phyloP scores from a whole-genome alignment of 1,284 basidiomycete species.

The Ustilago loliicola region DNA sequence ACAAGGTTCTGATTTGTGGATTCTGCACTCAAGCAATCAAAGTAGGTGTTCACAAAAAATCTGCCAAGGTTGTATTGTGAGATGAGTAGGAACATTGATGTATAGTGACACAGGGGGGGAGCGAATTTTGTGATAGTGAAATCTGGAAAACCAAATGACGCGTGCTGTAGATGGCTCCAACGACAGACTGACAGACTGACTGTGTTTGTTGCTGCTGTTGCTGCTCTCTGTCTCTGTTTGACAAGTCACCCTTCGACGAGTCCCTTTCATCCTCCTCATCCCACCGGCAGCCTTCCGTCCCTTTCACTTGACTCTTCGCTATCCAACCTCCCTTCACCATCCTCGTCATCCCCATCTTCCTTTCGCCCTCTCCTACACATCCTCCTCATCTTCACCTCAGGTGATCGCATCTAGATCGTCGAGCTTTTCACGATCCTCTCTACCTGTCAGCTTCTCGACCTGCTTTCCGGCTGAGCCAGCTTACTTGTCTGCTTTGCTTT shows the following conservation, averaged over 20 bases:
- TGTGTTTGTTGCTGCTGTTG: neutral
- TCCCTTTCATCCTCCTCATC: constrained; percentile 8
- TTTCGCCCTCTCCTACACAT: constrained; percentile 7
- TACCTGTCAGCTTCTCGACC: constrained; percentile 1
- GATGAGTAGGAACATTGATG: too few relatives aligned
- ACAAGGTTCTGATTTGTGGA: too few relatives aligned
- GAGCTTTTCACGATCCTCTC: constrained; percentile 1
- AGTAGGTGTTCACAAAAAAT: too few relatives aligned
- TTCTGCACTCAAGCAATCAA: too few relatives aligned
- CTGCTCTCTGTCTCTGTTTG: constrained; percentile 7
- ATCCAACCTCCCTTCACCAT: constrained; percentile 12
- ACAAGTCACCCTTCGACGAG: constrained; percentile 5
- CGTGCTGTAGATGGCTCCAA: too few relatives aligned
- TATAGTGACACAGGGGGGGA: too few relatives aligned
- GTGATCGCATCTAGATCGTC: neutral
- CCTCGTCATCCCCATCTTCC: constrained; percentile 13
- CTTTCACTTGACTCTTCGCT: constrained; percentile 9
- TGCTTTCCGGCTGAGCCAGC: neutral
- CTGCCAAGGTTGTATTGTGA: too few relatives aligned
- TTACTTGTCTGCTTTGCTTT: neutral
- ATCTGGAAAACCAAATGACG: too few relatives aligned
- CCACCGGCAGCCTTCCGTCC: constrained; percentile 11
- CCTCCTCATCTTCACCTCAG: constrained; percentile 1
- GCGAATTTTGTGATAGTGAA: too few relatives aligned
- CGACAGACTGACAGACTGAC: neutral